phyloP scores from a whole-genome alignment of 805 yeast genomes.

The Suhomyces prunicola region DNA sequence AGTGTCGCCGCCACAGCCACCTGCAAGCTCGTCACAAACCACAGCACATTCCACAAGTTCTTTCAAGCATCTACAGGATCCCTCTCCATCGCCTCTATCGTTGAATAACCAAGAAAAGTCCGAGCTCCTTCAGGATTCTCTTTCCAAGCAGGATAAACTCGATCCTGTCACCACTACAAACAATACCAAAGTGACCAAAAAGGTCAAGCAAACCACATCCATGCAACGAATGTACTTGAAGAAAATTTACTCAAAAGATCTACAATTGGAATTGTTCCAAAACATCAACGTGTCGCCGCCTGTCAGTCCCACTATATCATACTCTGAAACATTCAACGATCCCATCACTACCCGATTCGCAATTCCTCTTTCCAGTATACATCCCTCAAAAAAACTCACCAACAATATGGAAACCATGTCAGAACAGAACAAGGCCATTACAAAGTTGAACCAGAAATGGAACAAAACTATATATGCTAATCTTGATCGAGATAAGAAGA shows the following conservation, averaged over 20 bases:
- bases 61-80: constrained; percentile 12
- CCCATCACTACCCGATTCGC: constrained; percentile 10
- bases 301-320: constrained; percentile 8
- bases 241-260: constrained; percentile 35
- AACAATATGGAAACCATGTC: constrained; percentile 13
- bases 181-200: constrained; percentile 8
- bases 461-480: constrained; percentile 23
- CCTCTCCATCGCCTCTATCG: constrained; percentile 27
- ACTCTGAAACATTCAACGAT: neutral
- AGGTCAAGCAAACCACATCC: constrained; percentile 11
- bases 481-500: neutral
- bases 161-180: neutral
- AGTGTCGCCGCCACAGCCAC: constrained; percentile 1
- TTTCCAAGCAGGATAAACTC: neutral
- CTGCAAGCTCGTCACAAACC: neutral
- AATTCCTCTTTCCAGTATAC: constrained; percentile 1
- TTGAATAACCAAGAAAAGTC: constrained; percentile 5
- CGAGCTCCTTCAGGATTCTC: neutral
- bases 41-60: neutral
- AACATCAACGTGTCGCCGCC: constrained; percentile 10
- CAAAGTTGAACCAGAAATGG: constrained; percentile 40
- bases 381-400: neutral
- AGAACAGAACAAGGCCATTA: constrained; percentile 33
- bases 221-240: constrained; percentile 26
- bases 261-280: constrained; percentile 33